phyloP scores from a whole-genome alignment of 208 protist species.

The Acanthamoeba sp. region DNA sequence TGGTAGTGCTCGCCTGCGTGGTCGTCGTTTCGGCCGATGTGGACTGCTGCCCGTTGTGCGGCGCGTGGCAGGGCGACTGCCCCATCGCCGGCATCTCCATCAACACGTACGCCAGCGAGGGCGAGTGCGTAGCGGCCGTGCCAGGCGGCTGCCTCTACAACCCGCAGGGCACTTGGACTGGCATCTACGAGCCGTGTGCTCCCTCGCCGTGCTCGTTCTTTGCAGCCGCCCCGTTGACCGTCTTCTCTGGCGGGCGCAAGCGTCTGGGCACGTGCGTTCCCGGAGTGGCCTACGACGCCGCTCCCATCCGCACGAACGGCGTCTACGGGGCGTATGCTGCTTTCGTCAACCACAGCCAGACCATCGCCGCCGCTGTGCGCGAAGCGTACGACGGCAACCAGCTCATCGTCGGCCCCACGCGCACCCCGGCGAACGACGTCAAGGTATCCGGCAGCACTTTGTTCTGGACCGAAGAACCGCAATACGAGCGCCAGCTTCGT shows the following conservation, averaged over 20 bases:
- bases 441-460: neutral
- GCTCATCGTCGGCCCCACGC: constrained; percentile 23
- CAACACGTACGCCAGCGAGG: neutral
- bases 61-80: constrained; percentile 25
- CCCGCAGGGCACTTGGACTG: constrained; percentile 30
- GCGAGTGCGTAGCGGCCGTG: neutral
- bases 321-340: constrained; percentile 12
- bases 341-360: constrained; percentile 23
- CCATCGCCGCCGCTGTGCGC: constrained; percentile 14
- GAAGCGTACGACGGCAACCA: constrained; percentile 27
- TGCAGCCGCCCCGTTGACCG: neutral
- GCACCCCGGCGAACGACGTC: neutral
- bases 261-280: constrained; percentile 19
- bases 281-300: neutral
- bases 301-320: constrained; percentile 30
- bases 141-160: constrained; percentile 25
- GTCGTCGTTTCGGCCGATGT: neutral
- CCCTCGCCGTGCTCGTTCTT: constrained; percentile 44
- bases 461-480: constrained; percentile 8
- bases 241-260: neutral
- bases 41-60: neutral
- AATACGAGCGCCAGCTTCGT: neutral
- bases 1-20: neutral
- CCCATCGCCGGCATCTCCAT: constrained; percentile 20
- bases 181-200: constrained; percentile 45